A percentile compares a stretch with the other conserved stretches of the same genome.
These are phyloP conservation scores for Yarrowia porcina DNA, from an alignment of 805 yeast species.

Conservation along the genomic window DNA sequence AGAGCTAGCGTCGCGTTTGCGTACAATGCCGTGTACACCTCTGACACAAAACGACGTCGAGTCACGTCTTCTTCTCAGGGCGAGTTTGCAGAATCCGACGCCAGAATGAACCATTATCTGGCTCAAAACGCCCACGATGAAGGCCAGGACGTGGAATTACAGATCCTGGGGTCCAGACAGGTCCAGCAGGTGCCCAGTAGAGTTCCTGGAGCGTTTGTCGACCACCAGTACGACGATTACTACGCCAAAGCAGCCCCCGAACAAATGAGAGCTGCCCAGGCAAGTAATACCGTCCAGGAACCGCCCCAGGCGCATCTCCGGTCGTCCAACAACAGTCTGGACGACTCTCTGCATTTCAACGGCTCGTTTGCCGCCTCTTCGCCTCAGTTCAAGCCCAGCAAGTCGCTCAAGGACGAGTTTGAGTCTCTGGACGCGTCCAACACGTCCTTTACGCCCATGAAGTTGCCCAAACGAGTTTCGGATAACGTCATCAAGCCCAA, in stretches of 20 bases:
- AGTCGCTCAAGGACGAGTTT: not conserved
- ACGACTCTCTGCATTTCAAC: constrained; percentile 8
- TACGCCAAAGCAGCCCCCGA: constrained; percentile 15
- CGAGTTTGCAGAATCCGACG: not conserved
- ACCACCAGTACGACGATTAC: constrained; percentile 4
- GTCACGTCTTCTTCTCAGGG: not conserved
- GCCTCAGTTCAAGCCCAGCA: not conserved
- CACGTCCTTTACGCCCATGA: constrained; percentile 11
- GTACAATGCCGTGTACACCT: not conserved
- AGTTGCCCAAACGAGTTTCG: not conserved
- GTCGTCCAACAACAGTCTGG: not conserved
- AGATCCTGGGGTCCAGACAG: not conserved
- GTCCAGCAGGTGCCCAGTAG: not conserved
- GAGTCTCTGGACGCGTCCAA: not conserved
- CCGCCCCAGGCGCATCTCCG: constrained; percentile 7
- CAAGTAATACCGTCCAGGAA: not conserved
- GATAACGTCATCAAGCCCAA: not conserved
- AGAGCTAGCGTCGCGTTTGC: constrained; percentile 7
- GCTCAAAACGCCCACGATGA: not conserved
- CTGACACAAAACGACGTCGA: constrained; percentile 14
- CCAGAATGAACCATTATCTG: not conserved
- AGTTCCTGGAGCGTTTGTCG: constrained; percentile 13
- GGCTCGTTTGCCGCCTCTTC: constrained; percentile 19
- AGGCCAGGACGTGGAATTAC: constrained; percentile 10
- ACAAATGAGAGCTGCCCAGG: constrained; percentile 8